Conservation (phyloP, 306 rosid species). For the Fragaria vesca region DNA sequence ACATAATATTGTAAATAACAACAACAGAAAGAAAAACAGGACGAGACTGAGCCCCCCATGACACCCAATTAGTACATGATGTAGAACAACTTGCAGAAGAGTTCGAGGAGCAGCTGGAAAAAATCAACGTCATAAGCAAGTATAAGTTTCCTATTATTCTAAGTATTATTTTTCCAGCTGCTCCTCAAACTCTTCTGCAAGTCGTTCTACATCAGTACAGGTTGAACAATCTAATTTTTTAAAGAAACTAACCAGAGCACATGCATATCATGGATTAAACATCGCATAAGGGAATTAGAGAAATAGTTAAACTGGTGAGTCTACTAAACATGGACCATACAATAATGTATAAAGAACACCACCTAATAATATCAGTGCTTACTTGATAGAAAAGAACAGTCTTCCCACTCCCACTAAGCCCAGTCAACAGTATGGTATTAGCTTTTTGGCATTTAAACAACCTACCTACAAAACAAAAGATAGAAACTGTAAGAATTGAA, state of each 20-base stretch:
- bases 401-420: slow-evolving; percentile 83
- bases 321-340: background rate
- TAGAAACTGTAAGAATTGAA: background rate
- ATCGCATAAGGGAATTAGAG: background rate
- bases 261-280: background rate
- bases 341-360: background rate
- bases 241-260: background rate
- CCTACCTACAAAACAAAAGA: slow-evolving; percentile 46
- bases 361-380: background rate
- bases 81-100: no score
- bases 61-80: no score
- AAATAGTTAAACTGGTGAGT: background rate
- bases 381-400: slow-evolving; percentile 87
- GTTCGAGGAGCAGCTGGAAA: no score
- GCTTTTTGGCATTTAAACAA: slow-evolving; percentile 66
- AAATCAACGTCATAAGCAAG: no score
- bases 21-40: no score
- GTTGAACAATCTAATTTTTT: no score
- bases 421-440: slow-evolving; percentile 68
- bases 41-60: no score
- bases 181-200: no score
- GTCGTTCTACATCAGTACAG: no score
- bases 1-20: no score
- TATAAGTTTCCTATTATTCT: no score
- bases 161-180: no score